phyloP scores from a whole-genome alignment of 2,329 filamentous ascomycete genomes.

The Colletotrichum karsti region DNA sequence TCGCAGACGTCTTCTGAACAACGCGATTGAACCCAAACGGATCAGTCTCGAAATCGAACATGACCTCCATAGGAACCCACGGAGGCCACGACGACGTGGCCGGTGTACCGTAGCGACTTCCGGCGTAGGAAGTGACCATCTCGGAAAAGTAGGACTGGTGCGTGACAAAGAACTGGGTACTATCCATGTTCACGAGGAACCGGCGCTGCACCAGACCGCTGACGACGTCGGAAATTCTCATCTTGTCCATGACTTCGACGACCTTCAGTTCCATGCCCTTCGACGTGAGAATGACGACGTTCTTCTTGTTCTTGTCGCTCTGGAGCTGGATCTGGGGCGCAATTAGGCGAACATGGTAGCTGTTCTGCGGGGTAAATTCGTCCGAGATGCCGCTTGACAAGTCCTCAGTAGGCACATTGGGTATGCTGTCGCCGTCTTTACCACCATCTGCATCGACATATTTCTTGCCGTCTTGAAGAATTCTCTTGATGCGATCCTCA shows the following conservation, averaged over 20 bases:
- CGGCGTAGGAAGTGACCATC: constrained; percentile 91
- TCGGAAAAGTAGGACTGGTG: constrained; percentile 90
- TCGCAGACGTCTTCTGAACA: constrained; percentile 95
- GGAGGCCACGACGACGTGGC: constrained; percentile 92
- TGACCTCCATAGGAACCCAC: constrained; percentile 98
- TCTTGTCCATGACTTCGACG: constrained; percentile 95
- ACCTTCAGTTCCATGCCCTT: constrained; percentile 99
- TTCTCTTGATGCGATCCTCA: constrained; percentile 85
- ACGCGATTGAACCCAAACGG: constrained; percentile 98
- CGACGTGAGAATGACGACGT: constrained; percentile 94
- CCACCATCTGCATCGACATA: constrained; percentile 82
- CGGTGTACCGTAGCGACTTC: constrained; percentile 89
- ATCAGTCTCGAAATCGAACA: constrained; percentile 94
- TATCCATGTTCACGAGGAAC: constrained; percentile 95
- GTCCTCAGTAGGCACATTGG: constrained; percentile 63
- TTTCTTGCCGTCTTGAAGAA: constrained; percentile 84
- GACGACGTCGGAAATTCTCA: constrained; percentile 89
- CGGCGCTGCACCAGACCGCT: constrained; percentile 94
- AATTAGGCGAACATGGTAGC: constrained; percentile 93
- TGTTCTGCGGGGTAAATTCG: constrained; percentile 91
- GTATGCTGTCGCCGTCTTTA: constrained; percentile 35
- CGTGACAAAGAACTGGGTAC: constrained; percentile 97
- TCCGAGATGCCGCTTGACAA: constrained; percentile 80
- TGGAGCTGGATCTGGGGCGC: constrained; percentile 98
- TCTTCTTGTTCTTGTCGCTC: constrained; percentile 96